Evolutionary conservation across 208 protist genomes (phyloP), one percentile per base, ranked within the genome.

Genomic region (Tetramitus jugosus): DNA sequence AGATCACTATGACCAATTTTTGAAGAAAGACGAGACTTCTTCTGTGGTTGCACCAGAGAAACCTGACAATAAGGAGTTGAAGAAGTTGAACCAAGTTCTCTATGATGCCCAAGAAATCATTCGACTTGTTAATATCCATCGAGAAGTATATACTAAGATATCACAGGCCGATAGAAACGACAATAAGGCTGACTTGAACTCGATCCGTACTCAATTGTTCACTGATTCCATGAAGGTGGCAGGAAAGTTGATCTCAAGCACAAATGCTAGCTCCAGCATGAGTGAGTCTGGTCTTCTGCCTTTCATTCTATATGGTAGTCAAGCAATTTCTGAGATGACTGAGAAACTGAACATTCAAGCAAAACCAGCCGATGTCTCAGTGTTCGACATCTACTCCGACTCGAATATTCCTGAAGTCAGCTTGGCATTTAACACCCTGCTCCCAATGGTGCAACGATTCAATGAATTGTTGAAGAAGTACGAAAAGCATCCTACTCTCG

Each of bases 1-100:
- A 39, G 84, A 91, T 42, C 91, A 94, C 56, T 96, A 95, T 79
- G 78, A 86, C 60, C 81, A 84, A 42, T 85, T 65, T 62, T 60
- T n/a, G 67, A 40, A 56, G 42, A 26, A 43, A 29, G 78, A 82
- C 26, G 35, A 61, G 8, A 62, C 17, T 33, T 62, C 3, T 10
- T 23, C 8, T 31, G 3, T 31, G 56, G 29, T 31, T 6, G 29
- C 29, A 31, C 17, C 29, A 26, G 4, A 33, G 29, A 62, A 62
- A 23, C 4, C 4, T 4, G n/a, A n/a, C 56, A 23, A 62, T n/a
- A 33, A 31, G 26, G 29, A 7, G 4, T 31, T 31, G 26, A 31
- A 62, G 17, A 23, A 62, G 26, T 31, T 31, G 56, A 62, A 62
- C 3, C 3, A 62, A 62, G 49, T 49, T 49, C 4, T 17, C 14